These are phyloP conservation scores for Colletotrichum eleusines DNA, from an alignment of 2,329 filamentous ascomycete species.

Conservation along the genomic window DNA sequence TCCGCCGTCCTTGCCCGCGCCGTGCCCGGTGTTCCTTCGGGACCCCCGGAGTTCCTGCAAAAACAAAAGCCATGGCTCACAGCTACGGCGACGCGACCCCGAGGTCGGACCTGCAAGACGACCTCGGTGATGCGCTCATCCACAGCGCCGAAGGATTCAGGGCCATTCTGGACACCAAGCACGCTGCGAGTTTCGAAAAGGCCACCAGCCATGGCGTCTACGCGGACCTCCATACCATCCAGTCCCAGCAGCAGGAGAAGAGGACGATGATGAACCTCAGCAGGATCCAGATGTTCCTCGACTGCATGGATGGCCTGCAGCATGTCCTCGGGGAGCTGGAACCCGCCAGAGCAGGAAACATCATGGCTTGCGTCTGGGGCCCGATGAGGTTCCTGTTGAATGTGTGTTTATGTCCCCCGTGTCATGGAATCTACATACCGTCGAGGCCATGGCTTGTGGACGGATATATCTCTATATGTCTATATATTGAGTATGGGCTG, in stretches of 20 bases:
- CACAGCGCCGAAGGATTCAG: conserved; percentile 37
- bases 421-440: rapidly evolving
- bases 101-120: background rate
- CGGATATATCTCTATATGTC: no score
- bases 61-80: conserved; percentile 21
- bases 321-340: background rate
- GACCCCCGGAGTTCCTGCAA: background rate
- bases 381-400: conserved; percentile 46
- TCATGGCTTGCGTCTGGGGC: conserved; percentile 49
- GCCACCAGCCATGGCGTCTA: conserved; percentile 43
- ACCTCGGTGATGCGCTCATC: conserved; percentile 22
- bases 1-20: background rate
- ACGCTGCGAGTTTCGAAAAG: conserved; percentile 42
- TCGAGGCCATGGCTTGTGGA: no score
- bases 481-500: background rate
- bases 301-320: conserved; percentile 43
- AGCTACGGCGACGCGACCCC: background rate
- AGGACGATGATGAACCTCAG: conserved; percentile 48
- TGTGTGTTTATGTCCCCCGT: conserved; percentile 14
- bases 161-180: conserved; percentile 35
- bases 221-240: conserved; percentile 44
- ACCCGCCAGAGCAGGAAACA: conserved; percentile 14
- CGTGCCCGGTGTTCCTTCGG: background rate
- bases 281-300: conserved; percentile 45
- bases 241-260: conserved; percentile 45